phyloP scores from a whole-genome alignment of 768 basidiomycete species.

The Clavulina sp. region DNA sequence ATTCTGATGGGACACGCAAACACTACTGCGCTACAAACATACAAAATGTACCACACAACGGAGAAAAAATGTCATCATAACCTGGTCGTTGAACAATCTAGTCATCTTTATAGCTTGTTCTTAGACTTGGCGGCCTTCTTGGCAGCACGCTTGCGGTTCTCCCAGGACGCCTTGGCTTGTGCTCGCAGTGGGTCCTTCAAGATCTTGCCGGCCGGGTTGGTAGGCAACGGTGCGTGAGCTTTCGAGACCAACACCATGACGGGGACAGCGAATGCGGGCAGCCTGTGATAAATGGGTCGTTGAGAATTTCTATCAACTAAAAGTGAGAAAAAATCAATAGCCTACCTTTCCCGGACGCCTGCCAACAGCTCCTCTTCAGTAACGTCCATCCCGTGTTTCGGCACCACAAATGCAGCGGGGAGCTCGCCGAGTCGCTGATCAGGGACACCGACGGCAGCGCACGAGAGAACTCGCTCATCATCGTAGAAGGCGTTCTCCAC shows the following conservation, averaged over 20 bases:
- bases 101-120: too few species aligned
- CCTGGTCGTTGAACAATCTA: too few species aligned
- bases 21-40: too few species aligned
- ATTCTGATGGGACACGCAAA: too few species aligned
- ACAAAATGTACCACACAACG: too few species aligned
- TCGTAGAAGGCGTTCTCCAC: slow-evolving; percentile 44
- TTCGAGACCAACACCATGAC: slow-evolving; percentile 37
- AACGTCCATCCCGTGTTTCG: slow-evolving; percentile 29
- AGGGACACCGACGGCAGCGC: slow-evolving; percentile 41
- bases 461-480: slow-evolving; percentile 36
- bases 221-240: slow-evolving; percentile 31
- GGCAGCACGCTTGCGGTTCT: not conserved
- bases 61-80: too few species aligned
- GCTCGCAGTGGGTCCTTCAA: slow-evolving; percentile 35
- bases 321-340: too few species aligned
- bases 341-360: slow-evolving; percentile 24
- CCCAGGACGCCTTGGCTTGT: slow-evolving; percentile 28
- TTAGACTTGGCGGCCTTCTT: too few species aligned
- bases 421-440: slow-evolving; percentile 42
- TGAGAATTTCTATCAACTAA: not conserved
- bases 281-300: slow-evolving; percentile 15
- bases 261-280: slow-evolving; percentile 39
- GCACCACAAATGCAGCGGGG: slow-evolving; percentile 35
- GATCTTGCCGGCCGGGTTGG: slow-evolving; percentile 46
- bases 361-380: slow-evolving; percentile 33